Conservation (phyloP, 2,329 filamentous ascomycete species). For the Cladophialophora bantiana region DNA sequence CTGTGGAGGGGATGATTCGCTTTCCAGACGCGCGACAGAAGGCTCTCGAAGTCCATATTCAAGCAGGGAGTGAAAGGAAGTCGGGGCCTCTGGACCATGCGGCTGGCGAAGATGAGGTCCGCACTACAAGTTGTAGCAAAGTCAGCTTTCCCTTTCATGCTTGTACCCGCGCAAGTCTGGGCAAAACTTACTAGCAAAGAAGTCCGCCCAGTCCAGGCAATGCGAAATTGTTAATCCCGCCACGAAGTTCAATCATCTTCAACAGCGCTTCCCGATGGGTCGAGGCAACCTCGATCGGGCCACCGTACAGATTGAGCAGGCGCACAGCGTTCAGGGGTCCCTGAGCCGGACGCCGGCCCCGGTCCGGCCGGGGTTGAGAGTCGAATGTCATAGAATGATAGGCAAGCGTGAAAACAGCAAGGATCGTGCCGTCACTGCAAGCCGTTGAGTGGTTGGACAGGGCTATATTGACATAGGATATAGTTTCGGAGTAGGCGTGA, state of each 20-base stretch:
- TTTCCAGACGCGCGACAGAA: background rate
- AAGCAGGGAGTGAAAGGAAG: slow-evolving; percentile 7
- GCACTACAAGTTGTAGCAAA: background rate
- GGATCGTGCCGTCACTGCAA: slow-evolving; percentile 5
- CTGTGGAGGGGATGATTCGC: slow-evolving; percentile 4
- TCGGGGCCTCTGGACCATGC: slow-evolving; percentile 6
- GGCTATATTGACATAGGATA: slow-evolving; percentile 5
- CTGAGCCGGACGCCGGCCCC: slow-evolving; percentile 1
- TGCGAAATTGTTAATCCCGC: slow-evolving; percentile 30
- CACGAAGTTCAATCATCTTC: slow-evolving; percentile 38
- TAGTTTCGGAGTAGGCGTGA: slow-evolving; percentile 6
- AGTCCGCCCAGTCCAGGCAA: slow-evolving; percentile 9
- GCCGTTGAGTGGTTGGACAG: slow-evolving; percentile 7
- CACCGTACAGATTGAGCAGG: slow-evolving; percentile 25
- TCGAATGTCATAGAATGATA: slow-evolving; percentile 10
- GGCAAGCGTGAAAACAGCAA: slow-evolving; percentile 12
- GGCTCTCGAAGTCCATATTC: slow-evolving; percentile 4
- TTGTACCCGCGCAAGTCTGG: background rate
- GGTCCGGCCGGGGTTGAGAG: background rate
- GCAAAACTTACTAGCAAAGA: slow-evolving; percentile 21
- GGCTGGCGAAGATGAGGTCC: slow-evolving; percentile 7
- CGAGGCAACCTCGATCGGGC: slow-evolving; percentile 11
- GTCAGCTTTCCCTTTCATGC: background rate
- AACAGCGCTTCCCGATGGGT: slow-evolving; percentile 37
- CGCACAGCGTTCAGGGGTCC: slow-evolving; percentile 18